phyloP scores from a whole-genome alignment of 2,329 filamentous ascomycete species.

The Botryotinia calthae region DNA sequence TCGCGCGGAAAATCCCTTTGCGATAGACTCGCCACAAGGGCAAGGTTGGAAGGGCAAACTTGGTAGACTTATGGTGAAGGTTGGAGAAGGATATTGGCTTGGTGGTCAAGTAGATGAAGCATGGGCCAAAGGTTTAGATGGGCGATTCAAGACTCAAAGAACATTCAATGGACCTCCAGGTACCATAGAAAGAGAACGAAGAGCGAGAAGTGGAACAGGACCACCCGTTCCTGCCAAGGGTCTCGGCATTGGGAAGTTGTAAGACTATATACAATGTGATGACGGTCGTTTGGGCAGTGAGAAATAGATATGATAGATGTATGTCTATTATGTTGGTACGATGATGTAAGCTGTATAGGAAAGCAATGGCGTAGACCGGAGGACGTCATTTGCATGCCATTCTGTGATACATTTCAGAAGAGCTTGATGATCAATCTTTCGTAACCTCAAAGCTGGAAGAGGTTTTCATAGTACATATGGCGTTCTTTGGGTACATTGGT shows the following conservation, averaged over 20 bases:
- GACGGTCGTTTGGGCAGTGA: slow-evolving; percentile 3
- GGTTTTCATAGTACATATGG: slow-evolving; percentile 11
- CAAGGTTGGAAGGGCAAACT: slow-evolving; percentile 76
- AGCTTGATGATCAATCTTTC: background rate
- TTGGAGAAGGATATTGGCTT: slow-evolving; percentile 79
- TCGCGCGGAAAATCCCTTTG: slow-evolving; percentile 67
- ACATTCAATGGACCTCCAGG: slow-evolving; percentile 43
- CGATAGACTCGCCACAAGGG: slow-evolving; percentile 65
- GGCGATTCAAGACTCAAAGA: slow-evolving; percentile 53
- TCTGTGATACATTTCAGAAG: background rate
- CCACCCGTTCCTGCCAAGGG: slow-evolving; percentile 36
- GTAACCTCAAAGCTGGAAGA: background rate
- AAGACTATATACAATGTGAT: slow-evolving; percentile 25
- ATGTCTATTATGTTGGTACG: background rate
- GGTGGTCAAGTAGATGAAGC: slow-evolving; percentile 61
- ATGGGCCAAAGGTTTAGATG: slow-evolving; percentile 64
- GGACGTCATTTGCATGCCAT: background rate
- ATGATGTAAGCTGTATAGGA: slow-evolving; percentile 1
- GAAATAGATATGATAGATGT: slow-evolving; percentile 1
- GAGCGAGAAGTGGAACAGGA: slow-evolving; percentile 44
- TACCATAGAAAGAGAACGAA: slow-evolving; percentile 44
- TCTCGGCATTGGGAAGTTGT: slow-evolving; percentile 21
- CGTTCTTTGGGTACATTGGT: slow-evolving; percentile 20
- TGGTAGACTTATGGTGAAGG: slow-evolving; percentile 73
- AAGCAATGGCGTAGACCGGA: slow-evolving; percentile 7